Base-by-base conservation (phyloP, 2,329 filamentous ascomycete species). In the Neofusicoccum laricinum region DNA sequence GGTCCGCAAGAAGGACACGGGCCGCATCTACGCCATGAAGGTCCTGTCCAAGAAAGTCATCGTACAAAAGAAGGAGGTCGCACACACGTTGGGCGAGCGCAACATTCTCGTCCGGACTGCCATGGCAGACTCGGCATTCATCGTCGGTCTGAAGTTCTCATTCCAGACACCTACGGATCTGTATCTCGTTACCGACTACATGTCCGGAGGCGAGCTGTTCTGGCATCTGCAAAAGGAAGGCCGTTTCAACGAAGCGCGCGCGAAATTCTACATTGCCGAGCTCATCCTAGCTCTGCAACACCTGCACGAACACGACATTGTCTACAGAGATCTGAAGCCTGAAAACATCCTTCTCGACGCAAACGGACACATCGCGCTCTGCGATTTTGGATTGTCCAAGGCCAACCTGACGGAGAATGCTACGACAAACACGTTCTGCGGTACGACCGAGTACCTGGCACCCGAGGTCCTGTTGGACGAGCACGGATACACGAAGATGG, bases 31-130 rank as follows among this genome's bases (percentile, higher is more conserved):
- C 73, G 95, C 95, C 67, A 99, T 99, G 95, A 99, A 99, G 79
- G 94, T 99, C 1, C 82, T 99, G 36, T 97, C 95, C 58, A 99
- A 99, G 84, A 99, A 99, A 83, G 95, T 99, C 61, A 99, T 99
- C 72, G 95, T 99, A 30, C 95, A 99, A 80, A 99, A 99, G 86
- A 99, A 99, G 79, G 95, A 99, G 77, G 93, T 99, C 57, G 93
- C 94, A 15, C 95, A 99, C 76, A 99, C 95, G 0, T 89, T 99
- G 41, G 95, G 95, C 69, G 95, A 99, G 79, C 88, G 95, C 66
- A 99, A 99, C 75, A 99, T 99, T 69, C 84, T 99, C 53, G 95
- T 99, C 45, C 90, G 95, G 68, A 99, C 95, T 4, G 95, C 95
- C 32, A 98, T 91, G 79, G 89, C 94, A 0, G 93, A 98, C 68